Percentiles rank a stretch among this genome's conserved stretches.
phyloP scores from a whole-genome alignment of 192 early-diverging fungal genomes.

The Entophlyctis luteolus region DNA sequence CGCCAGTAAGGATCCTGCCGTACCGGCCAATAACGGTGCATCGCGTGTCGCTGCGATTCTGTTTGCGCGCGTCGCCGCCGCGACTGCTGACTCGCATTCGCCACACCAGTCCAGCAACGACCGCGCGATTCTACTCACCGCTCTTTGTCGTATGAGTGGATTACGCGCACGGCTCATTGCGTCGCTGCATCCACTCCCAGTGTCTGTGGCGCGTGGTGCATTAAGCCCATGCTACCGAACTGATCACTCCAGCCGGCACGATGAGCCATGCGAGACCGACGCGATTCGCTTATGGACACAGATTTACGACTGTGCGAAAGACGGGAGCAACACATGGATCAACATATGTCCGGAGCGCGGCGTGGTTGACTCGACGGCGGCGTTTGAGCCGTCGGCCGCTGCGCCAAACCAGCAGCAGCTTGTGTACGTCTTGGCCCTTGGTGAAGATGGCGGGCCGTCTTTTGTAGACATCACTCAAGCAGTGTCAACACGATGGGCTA shows the following conservation, averaged over 20 bases:
- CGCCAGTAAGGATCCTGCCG: background rate
- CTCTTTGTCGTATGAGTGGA: slow-evolving; percentile 43
- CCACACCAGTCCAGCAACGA: slow-evolving; percentile 25
- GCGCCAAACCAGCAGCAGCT: slow-evolving; percentile 41
- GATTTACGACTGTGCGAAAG: slow-evolving; percentile 12
- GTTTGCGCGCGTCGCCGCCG: background rate
- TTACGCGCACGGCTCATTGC: slow-evolving; percentile 58
- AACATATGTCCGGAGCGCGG: slow-evolving; percentile 58
- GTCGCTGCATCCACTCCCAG: slow-evolving; percentile 63
- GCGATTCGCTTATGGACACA: slow-evolving; percentile 39
- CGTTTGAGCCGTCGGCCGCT: slow-evolving; percentile 52
- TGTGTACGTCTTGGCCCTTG: slow-evolving; percentile 49
- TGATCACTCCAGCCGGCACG: background rate
- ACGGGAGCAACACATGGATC: slow-evolving; percentile 18
- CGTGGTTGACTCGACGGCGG: slow-evolving; percentile 46
- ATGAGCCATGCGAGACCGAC: slow-evolving; percentile 27
- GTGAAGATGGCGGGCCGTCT: slow-evolving; percentile 15
- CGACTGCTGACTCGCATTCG: background rate
- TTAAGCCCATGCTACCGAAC: background rate
- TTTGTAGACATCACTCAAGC: slow-evolving; percentile 7
- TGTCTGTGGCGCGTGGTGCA: slow-evolving; percentile 45
- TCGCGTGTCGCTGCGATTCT: background rate
- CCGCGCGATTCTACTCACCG: slow-evolving; percentile 49
- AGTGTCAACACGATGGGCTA: slow-evolving; percentile 7
- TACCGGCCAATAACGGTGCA: background rate